Evolutionary conservation across 192 early-diverging fungal species (phyloP), one percentile per base, ranked within the genome.

Genomic region (Thamnidium elegans): DNA sequence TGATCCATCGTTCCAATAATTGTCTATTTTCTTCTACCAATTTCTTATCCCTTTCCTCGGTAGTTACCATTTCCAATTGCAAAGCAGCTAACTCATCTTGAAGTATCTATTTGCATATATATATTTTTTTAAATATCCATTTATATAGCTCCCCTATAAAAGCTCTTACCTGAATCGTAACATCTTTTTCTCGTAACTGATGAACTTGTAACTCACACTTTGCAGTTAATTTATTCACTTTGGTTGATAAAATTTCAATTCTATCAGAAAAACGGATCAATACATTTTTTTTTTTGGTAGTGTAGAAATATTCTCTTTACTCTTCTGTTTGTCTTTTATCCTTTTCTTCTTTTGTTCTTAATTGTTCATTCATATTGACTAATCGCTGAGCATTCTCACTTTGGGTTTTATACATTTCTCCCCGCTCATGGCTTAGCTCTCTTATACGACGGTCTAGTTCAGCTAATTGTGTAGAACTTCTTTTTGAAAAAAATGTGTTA

Each of bases 331-430:
- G 68, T 19, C 70, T 70, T 47, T 81, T 81, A 10, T 84, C 70
- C 11, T 60, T 78, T 19, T 84, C 84, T 54, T 92, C 87, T 36
- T 79, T 65, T 3, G 60, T 68, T 51, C 92, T 79, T 58, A 87
- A 69, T 34, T 86, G 69, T 69, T 99, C 94, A 69, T 90, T 92
- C 65, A 96, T 77, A 59, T 89, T 86, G 45, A 99, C 72, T 34
- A 99, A 66, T 50, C 92, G 73, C 67, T 96, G 94, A n/a, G 94
- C 92, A 76, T 96, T 95, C n/a, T 82, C 81, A 30, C 89, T 89
- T 65, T 96, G 92, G 15, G 87, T 86, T 67, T 91, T 91, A 81
- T 96, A 99, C 68, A 95, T 80, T 61, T 93, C 88, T 15, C 86
- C 81, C 14, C 87, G 88, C 72, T 99, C 96, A 47, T 93, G 86